Base-by-base conservation (phyloP, 179 eudicot genomes). In the Nepenthes alata region DNA sequence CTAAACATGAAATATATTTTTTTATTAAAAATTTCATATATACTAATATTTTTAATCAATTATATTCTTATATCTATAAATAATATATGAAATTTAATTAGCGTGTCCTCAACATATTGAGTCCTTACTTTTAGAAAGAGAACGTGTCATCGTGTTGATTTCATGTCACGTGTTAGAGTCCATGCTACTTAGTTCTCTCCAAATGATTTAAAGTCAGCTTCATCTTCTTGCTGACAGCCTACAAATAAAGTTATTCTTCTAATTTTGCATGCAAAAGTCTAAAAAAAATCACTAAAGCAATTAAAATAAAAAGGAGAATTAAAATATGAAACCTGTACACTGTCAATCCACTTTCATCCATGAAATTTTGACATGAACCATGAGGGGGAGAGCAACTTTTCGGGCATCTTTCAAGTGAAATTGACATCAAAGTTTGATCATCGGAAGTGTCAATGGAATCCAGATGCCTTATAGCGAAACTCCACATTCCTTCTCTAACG, bases 341-440 rank as follows among this genome's bases (percentile, higher is more conserved):
- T 12, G 86, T 61, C 71, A 91, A 80, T n/a, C 98, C 93, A 78
- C 95, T 91, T 67, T 81, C 75, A 67, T 91, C 96, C 57, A 83
- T 69, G 65, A 59, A 68, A 64, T 65, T 64, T 64, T 72, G 71
- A 69, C 98, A 93, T 10, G 81, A 15, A 47, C 98, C 98, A 72
- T 85, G 95, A 62, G 85, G 89, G 34, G 85, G 61, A 53, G 83
- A 89, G 64, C 98, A 93, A 66, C 74, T 87, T 53, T 70, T 74
- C 15, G 98, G 98, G 63, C 98, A 89, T 72, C 96, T 80, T 75
- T 93, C 98, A 36, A 93, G 74, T 6, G 98, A 81, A 61, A 91
- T 71, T 37, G 95, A 79, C 79, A 86, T 65, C 4, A 65, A 57
- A 25, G 88, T 71, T 66, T 77, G 71, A 70, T 53, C 65, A 57